A percentile compares a stretch with the other conserved stretches of the same genome.
Evolutionary conservation across 495 filamentous ascomycete genomes (phyloP).

Genomic region (Bathelium albidoporum): DNA sequence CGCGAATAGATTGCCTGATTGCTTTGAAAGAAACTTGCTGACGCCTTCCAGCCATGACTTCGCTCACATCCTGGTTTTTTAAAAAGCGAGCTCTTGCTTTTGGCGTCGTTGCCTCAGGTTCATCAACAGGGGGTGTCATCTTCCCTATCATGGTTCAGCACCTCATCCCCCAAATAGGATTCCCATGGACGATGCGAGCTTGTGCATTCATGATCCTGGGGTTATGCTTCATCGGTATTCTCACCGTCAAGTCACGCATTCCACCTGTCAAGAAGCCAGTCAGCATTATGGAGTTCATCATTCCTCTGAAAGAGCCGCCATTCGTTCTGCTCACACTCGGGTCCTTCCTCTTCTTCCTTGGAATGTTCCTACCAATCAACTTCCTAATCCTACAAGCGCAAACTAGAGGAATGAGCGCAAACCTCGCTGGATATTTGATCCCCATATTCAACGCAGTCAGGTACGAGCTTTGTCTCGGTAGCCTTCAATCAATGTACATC

Average conservation of each 20-base stretch:
- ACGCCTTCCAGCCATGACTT: conserved; percentile 35
- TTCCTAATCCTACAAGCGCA: conserved; percentile 54
- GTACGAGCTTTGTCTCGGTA: conserved; percentile 28
- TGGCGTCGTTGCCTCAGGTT: conserved; percentile 57
- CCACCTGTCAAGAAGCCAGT: conserved; percentile 47
- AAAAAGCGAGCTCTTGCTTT: conserved; percentile 55
- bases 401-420: conserved; percentile 47
- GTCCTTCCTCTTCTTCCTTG: conserved; percentile 50
- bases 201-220: conserved; percentile 58
- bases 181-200: conserved; percentile 62
- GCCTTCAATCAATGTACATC: conserved; percentile 9
- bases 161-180: conserved; percentile 54
- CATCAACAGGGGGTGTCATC: conserved; percentile 57
- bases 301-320: conserved; percentile 48
- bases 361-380: conserved; percentile 50
- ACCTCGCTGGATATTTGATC: conserved; percentile 54
- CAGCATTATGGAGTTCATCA: conserved; percentile 43
- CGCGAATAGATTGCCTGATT: conserved; percentile 1
- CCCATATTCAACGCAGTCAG: conserved; percentile 64
- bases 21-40: background rate
- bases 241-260: conserved; percentile 56
- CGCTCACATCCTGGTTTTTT: conserved; percentile 58
- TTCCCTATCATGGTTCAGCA: conserved; percentile 61
- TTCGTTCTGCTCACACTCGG: conserved; percentile 44
- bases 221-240: conserved; percentile 50